phyloP scores from a whole-genome alignment of 495 filamentous ascomycete genomes.

The Bacidia gigantensis region DNA sequence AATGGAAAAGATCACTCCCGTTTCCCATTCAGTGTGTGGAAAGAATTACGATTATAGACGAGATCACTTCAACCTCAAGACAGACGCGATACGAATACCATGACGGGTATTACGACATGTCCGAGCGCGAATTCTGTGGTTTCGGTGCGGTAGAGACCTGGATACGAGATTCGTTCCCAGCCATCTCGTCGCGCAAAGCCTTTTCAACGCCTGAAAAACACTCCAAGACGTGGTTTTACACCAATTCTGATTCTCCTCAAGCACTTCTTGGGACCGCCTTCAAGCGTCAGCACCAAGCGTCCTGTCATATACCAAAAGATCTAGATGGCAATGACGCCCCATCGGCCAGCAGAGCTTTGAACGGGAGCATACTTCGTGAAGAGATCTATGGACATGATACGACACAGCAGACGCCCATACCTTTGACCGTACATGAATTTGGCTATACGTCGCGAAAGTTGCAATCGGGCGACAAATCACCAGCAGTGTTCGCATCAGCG shows the following conservation, averaged over 20 bases:
- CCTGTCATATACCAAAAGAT: not conserved
- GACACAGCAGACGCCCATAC: not conserved
- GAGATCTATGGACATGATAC: not conserved
- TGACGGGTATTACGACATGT: not conserved
- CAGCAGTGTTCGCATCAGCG: not conserved
- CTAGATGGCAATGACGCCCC: not conserved
- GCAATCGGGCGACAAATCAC: not conserved
- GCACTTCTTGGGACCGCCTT: not conserved
- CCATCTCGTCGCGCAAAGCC: not conserved
- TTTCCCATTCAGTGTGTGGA: not conserved
- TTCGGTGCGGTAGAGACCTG: not conserved
- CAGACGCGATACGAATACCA: not conserved
- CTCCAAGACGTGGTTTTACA: not conserved
- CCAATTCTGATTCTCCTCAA: not conserved
- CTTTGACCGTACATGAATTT: not conserved
- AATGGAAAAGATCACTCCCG: not conserved
- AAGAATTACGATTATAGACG: not conserved
- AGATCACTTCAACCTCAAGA: not conserved
- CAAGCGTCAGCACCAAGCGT: not conserved
- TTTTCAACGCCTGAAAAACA: not conserved
- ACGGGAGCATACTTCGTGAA: not conserved
- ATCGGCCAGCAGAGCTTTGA: not conserved
- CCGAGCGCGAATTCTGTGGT: not conserved
- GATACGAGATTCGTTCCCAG: not conserved
- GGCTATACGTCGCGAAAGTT: not conserved